Base-by-base conservation (phyloP, 306 rosid genomes). In the Alnus rubra region DNA sequence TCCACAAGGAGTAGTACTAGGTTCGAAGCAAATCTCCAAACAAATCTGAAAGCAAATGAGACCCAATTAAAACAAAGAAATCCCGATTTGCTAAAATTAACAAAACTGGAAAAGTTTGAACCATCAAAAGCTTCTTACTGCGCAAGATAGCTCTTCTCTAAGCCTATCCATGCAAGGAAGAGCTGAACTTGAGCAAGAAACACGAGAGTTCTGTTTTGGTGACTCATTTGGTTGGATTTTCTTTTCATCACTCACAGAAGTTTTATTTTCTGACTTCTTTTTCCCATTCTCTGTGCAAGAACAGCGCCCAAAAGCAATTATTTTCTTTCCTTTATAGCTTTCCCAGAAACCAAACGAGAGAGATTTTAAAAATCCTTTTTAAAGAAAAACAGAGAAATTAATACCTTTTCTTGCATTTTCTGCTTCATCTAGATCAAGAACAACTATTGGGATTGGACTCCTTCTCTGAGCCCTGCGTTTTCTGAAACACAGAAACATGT, bases 1-100 rank as follows among this genome's bases (percentile, higher is more conserved):
- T 56, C 99, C 98, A 84, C 99, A 96, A 84, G 97, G 84, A 77
- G 99, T 93, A 49, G 99, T 91, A 77, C 91, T 96, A 49, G 99
- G 99, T 89, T 96, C 97, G 71, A 82, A 96, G 88, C 97, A 96
- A 79, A 96, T 90, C 71, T 96, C 98, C 89, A 96, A 82, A 78
- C 98, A 96, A 80, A 96, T 91, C 99, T 96, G 84, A 81, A 74
- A 73, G 31, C 2, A 54, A 63, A 88, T 68, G 12, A 33, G 70
- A 63, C 0, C 19, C 35, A 75, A 55, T 16, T 44, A 78, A n/a
- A 73, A 72, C 54, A 13, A 79, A 35, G 2, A 37, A 15, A 55
- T 18, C 50, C 45, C 0, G 15, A 16, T 55, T 71, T 18, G 14
- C n/a, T 6, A 58, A 65, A 9, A 2, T 63, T 15, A 5, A 75